phyloP scores from a whole-genome alignment of 306 rosid genomes.

The Clitoria ternatea region DNA sequence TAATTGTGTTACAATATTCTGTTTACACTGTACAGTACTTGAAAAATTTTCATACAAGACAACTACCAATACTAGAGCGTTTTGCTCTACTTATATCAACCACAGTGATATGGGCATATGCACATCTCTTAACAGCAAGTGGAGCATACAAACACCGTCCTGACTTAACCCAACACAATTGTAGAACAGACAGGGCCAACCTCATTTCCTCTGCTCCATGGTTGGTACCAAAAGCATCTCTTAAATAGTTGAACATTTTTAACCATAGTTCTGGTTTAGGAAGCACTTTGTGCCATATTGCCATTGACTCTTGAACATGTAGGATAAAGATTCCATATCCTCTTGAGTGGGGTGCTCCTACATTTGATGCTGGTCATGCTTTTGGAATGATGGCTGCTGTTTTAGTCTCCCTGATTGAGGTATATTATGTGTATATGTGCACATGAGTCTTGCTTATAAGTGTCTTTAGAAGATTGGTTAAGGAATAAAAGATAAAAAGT shows the following conservation, averaged over 20 bases:
- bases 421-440: too few relatives aligned
- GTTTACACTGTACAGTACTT: slow-evolving; percentile 82
- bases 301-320: slow-evolving; percentile 24
- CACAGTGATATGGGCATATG: slow-evolving; percentile 95
- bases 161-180: slow-evolving; percentile 64
- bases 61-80: slow-evolving; percentile 72
- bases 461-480: too few relatives aligned
- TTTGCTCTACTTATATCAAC: slow-evolving; percentile 85
- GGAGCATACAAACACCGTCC: slow-evolving; percentile 93
- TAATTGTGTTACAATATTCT: slow-evolving; percentile 7
- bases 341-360: slow-evolving; percentile 98
- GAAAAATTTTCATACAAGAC: slow-evolving; percentile 71
- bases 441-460: too few relatives aligned
- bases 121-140: slow-evolving; percentile 94
- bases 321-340: slow-evolving; percentile 98
- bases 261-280: background rate
- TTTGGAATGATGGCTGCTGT: slow-evolving; percentile 98
- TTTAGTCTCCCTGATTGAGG: slow-evolving; percentile 96
- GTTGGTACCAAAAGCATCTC: slow-evolving; percentile 42
- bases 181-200: slow-evolving; percentile 84
- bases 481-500: too few relatives aligned
- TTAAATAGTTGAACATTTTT: background rate
- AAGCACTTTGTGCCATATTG: background rate
- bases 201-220: slow-evolving; percentile 98
- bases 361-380: slow-evolving; percentile 88